Evolutionary conservation across 2,329 filamentous ascomycete species (phyloP).

Genomic region (Gyromitra esculenta): DNA sequence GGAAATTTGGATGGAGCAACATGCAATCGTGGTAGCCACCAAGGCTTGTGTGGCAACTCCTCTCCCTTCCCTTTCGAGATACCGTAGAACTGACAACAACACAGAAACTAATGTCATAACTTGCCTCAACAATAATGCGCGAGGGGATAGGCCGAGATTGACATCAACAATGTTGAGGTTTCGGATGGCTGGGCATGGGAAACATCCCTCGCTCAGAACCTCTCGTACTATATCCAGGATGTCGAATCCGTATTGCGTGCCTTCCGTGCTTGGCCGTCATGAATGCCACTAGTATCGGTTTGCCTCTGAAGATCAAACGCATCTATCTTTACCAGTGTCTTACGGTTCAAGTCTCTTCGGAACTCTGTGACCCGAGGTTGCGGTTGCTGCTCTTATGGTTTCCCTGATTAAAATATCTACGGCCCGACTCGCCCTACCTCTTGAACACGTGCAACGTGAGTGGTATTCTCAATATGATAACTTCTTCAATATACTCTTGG

Average conservation of each 20-base stretch:
- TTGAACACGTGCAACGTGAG: neutral
- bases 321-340: conserved; percentile 15
- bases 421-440: conserved; percentile 11
- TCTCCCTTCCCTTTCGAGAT: conserved; percentile 4
- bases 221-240: neutral
- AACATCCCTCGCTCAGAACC: neutral
- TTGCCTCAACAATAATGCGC: conserved; percentile 1
- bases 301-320: conserved; percentile 26
- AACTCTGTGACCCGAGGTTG: neutral
- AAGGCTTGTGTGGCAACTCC: conserved; percentile 17
- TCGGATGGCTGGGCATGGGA: neutral
- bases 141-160: neutral
- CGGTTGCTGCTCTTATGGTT: neutral
- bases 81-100: conserved; percentile 17
- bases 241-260: neutral
- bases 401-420: neutral
- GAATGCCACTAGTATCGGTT: conserved; percentile 13
- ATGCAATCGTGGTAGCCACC: neutral
- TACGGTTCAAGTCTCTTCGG: conserved; percentile 16
- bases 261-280: neutral
- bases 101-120: neutral
- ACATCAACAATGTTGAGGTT: conserved; percentile 13
- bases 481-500: neutral
- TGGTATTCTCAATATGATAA: conserved; percentile 4
- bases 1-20: neutral